Base-by-base conservation (phyloP, 495 filamentous ascomycete genomes). In the Penicillium paxilli region DNA sequence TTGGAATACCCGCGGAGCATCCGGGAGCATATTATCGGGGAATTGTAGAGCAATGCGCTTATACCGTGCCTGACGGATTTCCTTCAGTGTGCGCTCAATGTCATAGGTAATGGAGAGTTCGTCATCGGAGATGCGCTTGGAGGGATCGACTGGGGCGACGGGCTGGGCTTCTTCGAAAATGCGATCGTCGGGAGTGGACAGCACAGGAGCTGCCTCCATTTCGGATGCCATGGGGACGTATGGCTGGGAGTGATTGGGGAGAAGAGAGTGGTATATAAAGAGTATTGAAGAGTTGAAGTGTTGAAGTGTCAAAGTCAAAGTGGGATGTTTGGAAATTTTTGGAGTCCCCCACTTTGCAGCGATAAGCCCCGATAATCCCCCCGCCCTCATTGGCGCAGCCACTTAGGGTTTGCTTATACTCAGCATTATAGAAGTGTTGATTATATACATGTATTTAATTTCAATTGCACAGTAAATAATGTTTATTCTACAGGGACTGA, bases 31-130 rank as follows among this genome's bases (percentile, higher is more conserved):
- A 11, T 83, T 78, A 74, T 99, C 94, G 10, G 94, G 95, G 63
- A 99, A 97, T 60, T 99, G 94, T 2, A 99, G 76, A 8, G 91
- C 94, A 44, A 98, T 84, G 35, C 88, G 82, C 49, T 72, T 82
- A 77, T 90, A 96, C 65, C 77, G 80, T 45, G 84, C 84, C 44
- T 80, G 67, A 23, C 75, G 72, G 23, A 98, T 87, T 65, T 96
- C 90, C 16, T 75, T 66, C 45, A 92, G 79, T 0, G 94, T 97
- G 49, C 87, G 81, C 54, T 87, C 76, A 52, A 98, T 89, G 67
- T 98, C 94, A 73, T 98, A 98, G 26, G 87, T 85, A 19, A 87
- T 73, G 58, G 71, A 75, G 28, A 98, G 76, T 59, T 92, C 89
- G 56, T 88, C 83, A 51, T 94, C 85, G 22, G 83, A 78, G 45